Conservation (phyloP, 2,329 filamentous ascomycete species). For the Paecilomyces formosus region DNA sequence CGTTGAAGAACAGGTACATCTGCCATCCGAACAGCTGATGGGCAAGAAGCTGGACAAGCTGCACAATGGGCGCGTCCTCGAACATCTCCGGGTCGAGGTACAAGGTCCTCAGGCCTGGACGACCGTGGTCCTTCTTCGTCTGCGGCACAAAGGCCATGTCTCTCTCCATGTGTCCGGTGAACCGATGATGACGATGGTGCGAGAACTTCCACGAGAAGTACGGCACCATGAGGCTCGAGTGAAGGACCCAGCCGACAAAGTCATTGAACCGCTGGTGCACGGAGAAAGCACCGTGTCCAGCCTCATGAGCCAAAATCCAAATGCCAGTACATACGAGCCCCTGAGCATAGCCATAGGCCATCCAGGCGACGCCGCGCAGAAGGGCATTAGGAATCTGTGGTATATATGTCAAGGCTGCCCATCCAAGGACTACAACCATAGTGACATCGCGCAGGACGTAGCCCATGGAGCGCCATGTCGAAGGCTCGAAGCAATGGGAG, state of each 20-base stretch:
- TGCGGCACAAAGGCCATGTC: constrained; percentile 59
- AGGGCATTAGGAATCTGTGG: too few species aligned
- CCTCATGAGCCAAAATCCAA: too few species aligned
- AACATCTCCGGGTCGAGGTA: constrained; percentile 43
- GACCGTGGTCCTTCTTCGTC: constrained; percentile 21
- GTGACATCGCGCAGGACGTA: too few species aligned
- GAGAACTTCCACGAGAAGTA: constrained; percentile 69
- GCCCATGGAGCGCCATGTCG: too few species aligned
- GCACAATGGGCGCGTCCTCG: constrained; percentile 56
- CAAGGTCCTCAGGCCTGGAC: constrained; percentile 28
- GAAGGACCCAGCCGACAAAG: constrained; percentile 55
- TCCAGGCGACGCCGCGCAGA: constrained; percentile 46
- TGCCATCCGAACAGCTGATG: constrained; percentile 41
- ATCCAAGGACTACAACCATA: too few species aligned
- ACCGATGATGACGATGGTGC: constrained; percentile 63
- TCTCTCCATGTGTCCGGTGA: constrained; percentile 60
- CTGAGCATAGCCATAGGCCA: constrained; percentile 55
- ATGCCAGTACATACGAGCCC: constrained; percentile 57
- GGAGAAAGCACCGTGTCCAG: constrained; percentile 46
- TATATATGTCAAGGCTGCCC: too few species aligned
- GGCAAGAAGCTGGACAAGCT: constrained; percentile 47
- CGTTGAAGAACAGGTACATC: too few species aligned
- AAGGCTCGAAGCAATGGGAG: too few species aligned
- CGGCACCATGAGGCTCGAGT: constrained; percentile 59
- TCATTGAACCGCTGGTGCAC: constrained; percentile 51